phyloP scores from a whole-genome alignment of 257 asterid genomes.

The Osmanthus fragrans region DNA sequence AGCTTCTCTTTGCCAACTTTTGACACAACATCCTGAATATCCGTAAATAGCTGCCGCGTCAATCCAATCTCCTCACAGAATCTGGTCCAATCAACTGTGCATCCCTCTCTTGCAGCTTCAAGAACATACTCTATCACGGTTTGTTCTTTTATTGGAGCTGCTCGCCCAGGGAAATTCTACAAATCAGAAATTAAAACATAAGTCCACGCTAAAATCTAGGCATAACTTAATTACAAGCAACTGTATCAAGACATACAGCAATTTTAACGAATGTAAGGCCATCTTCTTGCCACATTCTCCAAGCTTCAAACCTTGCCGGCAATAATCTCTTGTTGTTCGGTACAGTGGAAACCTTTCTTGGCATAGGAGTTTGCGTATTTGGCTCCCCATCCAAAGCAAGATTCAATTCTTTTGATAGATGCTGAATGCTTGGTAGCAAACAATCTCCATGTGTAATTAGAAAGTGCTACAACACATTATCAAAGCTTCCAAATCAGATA shows the following conservation, averaged over 20 bases:
- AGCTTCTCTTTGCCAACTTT: conserved; percentile 81
- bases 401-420: conserved; percentile 50
- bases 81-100: conserved; percentile 67
- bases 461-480: conserved; percentile 59
- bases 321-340: conserved; percentile 43
- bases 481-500: conserved; percentile 34
- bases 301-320: conserved; percentile 82
- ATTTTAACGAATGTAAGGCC: conserved; percentile 59
- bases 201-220: not conserved
- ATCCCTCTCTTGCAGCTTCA: conserved; percentile 85
- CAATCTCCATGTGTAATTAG: conserved; percentile 68
- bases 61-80: conserved; percentile 66
- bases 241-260: conserved; percentile 58
- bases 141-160: conserved; percentile 81
- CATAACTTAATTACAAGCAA: conserved; percentile 7
- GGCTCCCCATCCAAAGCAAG: conserved; percentile 66
- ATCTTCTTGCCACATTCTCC: conserved; percentile 94
- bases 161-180: conserved; percentile 75
- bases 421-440: conserved; percentile 54
- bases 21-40: conserved; percentile 49
- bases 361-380: conserved; percentile 38
- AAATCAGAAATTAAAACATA: conserved; percentile 9
- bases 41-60: conserved; percentile 43
- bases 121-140: conserved; percentile 69
- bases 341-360: conserved; percentile 33